phyloP scores from a whole-genome alignment of 2,329 filamentous ascomycete genomes.

The Periconia sp. region DNA sequence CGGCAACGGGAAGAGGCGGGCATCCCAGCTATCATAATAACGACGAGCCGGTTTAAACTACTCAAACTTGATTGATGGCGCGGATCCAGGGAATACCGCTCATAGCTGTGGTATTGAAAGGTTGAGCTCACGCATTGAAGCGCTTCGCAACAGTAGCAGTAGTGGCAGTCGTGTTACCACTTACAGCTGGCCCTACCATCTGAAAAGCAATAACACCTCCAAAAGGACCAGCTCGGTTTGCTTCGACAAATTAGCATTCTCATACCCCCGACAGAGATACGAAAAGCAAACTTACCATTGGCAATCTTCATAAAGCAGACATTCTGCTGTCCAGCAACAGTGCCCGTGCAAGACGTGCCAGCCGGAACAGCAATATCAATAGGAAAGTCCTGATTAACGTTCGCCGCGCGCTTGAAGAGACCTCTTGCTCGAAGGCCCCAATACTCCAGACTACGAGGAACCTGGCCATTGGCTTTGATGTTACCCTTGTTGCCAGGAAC shows the following conservation, averaged over 20 bases:
- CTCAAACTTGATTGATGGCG: no score
- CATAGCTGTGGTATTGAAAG: no score
- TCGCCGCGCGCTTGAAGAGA: slow-evolving; percentile 18
- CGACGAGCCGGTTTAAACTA: no score
- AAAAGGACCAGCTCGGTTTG: slow-evolving; percentile 25
- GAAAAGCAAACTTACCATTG: slow-evolving; percentile 10
- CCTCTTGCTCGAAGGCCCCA: slow-evolving; percentile 8
- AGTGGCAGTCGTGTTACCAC: slow-evolving; percentile 9
- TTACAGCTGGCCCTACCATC: slow-evolving; percentile 12
- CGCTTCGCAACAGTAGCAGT: slow-evolving; percentile 2
- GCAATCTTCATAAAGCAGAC: slow-evolving; percentile 52
- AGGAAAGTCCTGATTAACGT: slow-evolving; percentile 20
- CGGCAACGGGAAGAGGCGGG: no score
- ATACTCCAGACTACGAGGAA: slow-evolving; percentile 12
- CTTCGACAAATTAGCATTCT: slow-evolving; percentile 5
- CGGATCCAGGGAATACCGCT: no score
- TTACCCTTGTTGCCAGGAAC: slow-evolving; percentile 25
- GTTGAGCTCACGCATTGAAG: no score
- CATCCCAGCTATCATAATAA: no score
- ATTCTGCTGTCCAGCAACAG: slow-evolving; percentile 60
- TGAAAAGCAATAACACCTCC: slow-evolving; percentile 29
- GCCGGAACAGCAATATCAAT: slow-evolving; percentile 53
- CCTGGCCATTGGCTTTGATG: slow-evolving; percentile 17
- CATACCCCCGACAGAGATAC: no score
- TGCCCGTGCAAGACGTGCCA: slow-evolving; percentile 61